Evolutionary conservation across 164 flowering plant genomes (phyloP).

Genomic region (Brasenia schreberi): DNA sequence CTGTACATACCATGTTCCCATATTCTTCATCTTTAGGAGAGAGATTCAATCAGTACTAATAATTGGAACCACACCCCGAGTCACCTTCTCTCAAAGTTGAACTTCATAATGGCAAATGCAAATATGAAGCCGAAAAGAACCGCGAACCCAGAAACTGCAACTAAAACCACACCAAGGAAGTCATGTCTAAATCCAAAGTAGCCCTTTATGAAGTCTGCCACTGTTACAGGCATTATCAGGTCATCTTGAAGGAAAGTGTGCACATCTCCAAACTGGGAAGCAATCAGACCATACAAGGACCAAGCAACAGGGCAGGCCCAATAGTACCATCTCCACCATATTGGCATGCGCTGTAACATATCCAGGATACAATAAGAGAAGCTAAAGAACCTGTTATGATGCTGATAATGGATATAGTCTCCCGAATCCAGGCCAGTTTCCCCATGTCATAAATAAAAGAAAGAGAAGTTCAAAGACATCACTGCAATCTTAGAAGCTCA

Average conservation of each 20-base stretch:
- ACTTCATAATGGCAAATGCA: conserved; percentile 4
- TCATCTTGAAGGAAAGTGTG: background rate
- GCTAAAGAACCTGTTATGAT: background rate
- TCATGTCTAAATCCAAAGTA: conserved; percentile 7
- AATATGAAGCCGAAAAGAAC: conserved; percentile 5
- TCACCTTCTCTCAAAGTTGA: conserved; percentile 10
- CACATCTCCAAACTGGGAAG: conserved; percentile 3
- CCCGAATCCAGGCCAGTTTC: too few relatives aligned
- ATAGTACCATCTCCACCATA: conserved; percentile 7
- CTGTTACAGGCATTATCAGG: background rate
- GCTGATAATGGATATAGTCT: too few relatives aligned
- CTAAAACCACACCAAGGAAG: conserved; percentile 7
- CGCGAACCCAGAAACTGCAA: background rate
- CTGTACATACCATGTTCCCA: too few relatives aligned
- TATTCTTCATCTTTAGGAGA: too few relatives aligned
- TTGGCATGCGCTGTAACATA: conserved; percentile 3
- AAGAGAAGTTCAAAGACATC: background rate
- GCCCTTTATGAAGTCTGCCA: background rate
- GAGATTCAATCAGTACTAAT: too few relatives aligned
- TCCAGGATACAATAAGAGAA: background rate
- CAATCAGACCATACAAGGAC: conserved; percentile 4
- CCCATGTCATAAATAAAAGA: too few relatives aligned
- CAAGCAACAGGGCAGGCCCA: conserved; percentile 4
- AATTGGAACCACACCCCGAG: background rate
- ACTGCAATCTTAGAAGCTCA: background rate